Conservation (phyloP, 352 stramenopile species). For the Globisporangium spinosum region DNA sequence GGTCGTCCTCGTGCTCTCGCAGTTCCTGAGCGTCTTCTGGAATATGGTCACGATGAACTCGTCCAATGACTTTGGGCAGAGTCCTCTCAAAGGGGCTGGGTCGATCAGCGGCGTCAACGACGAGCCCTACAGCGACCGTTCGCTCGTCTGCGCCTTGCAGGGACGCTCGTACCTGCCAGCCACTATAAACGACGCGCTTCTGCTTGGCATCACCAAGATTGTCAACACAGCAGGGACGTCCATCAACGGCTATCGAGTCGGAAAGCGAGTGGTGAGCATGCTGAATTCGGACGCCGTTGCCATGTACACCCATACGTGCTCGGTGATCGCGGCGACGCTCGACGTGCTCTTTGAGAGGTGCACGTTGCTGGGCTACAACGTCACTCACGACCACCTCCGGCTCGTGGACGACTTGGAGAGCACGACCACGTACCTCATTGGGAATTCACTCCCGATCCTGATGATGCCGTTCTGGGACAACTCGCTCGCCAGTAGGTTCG, state of each 20-base stretch:
- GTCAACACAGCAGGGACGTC: too few relatives aligned
- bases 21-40: constrained; percentile 9
- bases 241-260: too few relatives aligned
- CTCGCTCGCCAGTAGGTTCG: neutral
- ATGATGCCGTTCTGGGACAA: constrained; percentile 27
- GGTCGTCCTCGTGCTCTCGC: constrained; percentile 1
- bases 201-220: too few relatives aligned
- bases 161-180: too few relatives aligned
- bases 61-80: neutral
- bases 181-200: too few relatives aligned
- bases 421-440: constrained; percentile 10
- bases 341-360: constrained; percentile 21
- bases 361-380: constrained; percentile 24
- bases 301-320: constrained; percentile 23
- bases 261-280: too few relatives aligned
- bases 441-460: constrained; percentile 18
- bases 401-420: constrained; percentile 20
- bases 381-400: constrained; percentile 17
- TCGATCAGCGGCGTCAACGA: neutral
- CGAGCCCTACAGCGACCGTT: too few relatives aligned
- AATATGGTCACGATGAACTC: neutral
- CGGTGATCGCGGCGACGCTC: constrained; percentile 16
- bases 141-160: too few relatives aligned
- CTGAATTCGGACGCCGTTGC: constrained; percentile 20
- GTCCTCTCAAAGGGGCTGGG: neutral